Evolutionary conservation across 305 asterid genomes (phyloP).

Genomic region (Salvia sclarea): DNA sequence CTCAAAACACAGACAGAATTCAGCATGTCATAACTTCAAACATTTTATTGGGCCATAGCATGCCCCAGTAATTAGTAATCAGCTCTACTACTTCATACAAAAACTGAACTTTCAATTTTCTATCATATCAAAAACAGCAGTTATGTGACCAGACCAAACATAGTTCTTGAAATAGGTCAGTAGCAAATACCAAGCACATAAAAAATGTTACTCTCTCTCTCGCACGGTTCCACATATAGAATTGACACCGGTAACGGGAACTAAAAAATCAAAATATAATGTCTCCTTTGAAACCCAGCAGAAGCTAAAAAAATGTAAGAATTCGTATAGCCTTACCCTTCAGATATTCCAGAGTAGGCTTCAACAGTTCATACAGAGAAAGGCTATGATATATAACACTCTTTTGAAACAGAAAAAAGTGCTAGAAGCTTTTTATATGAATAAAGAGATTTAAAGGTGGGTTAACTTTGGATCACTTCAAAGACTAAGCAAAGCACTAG

Average conservation of each 20-base stretch:
- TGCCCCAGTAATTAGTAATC: not conserved
- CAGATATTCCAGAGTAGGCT: too few relatives aligned
- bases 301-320: not conserved
- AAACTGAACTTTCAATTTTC: not conserved
- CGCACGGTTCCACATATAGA: not conserved
- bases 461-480: conserved; percentile 6
- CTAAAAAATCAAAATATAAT: not conserved
- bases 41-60: not conserved
- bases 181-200: not conserved
- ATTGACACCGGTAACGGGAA: not conserved
- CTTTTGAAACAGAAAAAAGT: not conserved
- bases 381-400: not conserved
- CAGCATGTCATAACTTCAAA: not conserved
- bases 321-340: too few relatives aligned
- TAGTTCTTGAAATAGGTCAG: not conserved
- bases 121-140: not conserved
- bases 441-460: not conserved
- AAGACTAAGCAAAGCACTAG: too few relatives aligned
- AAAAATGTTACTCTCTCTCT: too few relatives aligned
- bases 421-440: not conserved
- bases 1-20: not conserved
- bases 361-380: not conserved
- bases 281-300: too few relatives aligned
- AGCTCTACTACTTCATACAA: not conserved
- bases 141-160: not conserved